Evolutionary conservation across 129 eudicot genomes (phyloP).

Genomic region (Silybum marianum): DNA sequence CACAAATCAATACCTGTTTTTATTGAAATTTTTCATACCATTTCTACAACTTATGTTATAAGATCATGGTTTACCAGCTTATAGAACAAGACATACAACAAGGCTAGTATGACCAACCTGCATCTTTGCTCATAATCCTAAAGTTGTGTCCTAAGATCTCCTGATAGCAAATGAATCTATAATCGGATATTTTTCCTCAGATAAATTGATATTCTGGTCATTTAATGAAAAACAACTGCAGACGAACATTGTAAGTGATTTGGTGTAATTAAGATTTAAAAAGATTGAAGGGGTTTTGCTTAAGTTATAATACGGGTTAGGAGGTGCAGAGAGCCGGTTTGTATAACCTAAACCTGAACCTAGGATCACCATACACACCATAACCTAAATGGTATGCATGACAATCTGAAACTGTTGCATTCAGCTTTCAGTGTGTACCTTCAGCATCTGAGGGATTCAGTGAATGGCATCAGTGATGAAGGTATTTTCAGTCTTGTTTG

Average conservation of each 20-base stretch:
- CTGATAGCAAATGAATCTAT: background rate
- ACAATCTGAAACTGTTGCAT: too few relatives aligned
- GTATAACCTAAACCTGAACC: background rate
- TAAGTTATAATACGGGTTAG: background rate
- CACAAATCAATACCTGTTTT: too few relatives aligned
- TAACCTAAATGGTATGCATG: background rate
- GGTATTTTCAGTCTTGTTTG: background rate
- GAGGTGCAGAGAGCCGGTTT: background rate
- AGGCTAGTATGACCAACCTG: background rate
- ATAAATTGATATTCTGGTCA: background rate
- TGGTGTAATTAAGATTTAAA: background rate
- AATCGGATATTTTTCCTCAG: background rate
- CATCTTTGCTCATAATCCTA: background rate
- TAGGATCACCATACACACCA: background rate
- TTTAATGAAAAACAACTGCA: background rate
- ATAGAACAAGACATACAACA: too few relatives aligned
- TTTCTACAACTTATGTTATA: background rate
- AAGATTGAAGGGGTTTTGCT: background rate
- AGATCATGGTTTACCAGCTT: background rate
- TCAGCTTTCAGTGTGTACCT: too few relatives aligned
- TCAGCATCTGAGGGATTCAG: too few relatives aligned
- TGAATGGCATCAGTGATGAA: too few relatives aligned
- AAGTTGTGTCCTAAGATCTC: background rate
- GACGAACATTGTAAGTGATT: background rate
- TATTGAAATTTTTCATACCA: too few relatives aligned